Conservation (phyloP, 768 basidiomycete species). For the Pleurotus djamor region DNA sequence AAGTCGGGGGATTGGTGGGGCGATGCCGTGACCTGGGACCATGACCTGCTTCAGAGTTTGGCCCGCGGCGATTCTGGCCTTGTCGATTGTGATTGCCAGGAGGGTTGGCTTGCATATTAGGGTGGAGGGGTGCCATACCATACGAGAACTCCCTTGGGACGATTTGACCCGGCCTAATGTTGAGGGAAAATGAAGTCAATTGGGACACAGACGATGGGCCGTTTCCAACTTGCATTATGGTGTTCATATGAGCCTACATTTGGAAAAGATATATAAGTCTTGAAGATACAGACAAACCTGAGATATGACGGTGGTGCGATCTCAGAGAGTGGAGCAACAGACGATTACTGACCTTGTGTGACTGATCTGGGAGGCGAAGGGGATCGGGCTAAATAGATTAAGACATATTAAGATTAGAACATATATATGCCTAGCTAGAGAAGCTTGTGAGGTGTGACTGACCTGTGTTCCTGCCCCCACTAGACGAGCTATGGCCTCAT, state of each 20-base stretch:
- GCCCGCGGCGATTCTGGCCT: not conserved
- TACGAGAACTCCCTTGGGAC: slow-evolving; percentile 29
- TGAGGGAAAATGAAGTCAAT: slow-evolving; percentile 30
- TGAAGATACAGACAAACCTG: not conserved
- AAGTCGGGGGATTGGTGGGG: not conserved
- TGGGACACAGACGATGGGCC: not conserved
- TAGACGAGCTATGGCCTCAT: slow-evolving; percentile 49
- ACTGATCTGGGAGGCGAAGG: not conserved
- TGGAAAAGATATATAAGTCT: not conserved
- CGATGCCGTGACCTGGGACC: not conserved
- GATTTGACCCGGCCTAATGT: slow-evolving; percentile 55
- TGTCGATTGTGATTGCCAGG: not conserved
- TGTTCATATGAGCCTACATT: not conserved
- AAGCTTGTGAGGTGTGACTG: not conserved
- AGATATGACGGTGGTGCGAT: not conserved
- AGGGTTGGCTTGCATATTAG: not conserved
- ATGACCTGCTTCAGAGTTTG: not conserved
- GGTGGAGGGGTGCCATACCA: not conserved
- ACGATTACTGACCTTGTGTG: not conserved
- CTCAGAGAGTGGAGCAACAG: not conserved
- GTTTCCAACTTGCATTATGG: not conserved
- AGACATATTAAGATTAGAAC: too few species aligned
- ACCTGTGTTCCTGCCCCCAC: slow-evolving; percentile 12
- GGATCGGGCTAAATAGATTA: not conserved
- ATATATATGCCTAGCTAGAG: too few species aligned